A percentile compares a stretch with the other conserved stretches of the same genome.
phyloP scores from a whole-genome alignment of 495 filamentous ascomycete species.

The Aspergillus sparsus region DNA sequence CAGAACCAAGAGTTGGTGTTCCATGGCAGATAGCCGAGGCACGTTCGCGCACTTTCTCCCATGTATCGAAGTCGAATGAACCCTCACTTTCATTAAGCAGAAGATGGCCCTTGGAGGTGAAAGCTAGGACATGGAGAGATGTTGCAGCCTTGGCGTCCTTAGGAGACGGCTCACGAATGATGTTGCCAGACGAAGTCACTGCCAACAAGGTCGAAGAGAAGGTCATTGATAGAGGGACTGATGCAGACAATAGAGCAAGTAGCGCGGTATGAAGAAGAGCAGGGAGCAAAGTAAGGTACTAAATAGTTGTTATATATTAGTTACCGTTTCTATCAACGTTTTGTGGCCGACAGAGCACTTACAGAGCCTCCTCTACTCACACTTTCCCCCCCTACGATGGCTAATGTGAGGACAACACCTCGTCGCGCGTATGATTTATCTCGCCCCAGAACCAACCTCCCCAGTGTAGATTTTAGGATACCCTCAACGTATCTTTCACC shows the following conservation, averaged over 20 bases:
- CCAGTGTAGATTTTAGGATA: slow-evolving; percentile 34
- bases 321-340: background rate
- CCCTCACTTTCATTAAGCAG: slow-evolving; percentile 82
- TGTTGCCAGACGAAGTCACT: slow-evolving; percentile 52
- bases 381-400: slow-evolving; percentile 53
- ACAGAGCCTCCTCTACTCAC: slow-evolving; percentile 68
- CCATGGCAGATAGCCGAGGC: slow-evolving; percentile 66
- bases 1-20: slow-evolving; percentile 33
- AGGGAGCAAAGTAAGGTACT: slow-evolving; percentile 77
- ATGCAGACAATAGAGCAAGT: slow-evolving; percentile 73
- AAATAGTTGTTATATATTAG: slow-evolving; percentile 18
- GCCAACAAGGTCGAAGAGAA: slow-evolving; percentile 64
- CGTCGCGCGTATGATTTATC: slow-evolving; percentile 41
- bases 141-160: slow-evolving; percentile 55
- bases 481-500: slow-evolving; percentile 62
- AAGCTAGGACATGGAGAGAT: slow-evolving; percentile 76
- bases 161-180: slow-evolving; percentile 57
- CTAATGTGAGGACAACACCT: slow-evolving; percentile 46
- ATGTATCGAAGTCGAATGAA: slow-evolving; percentile 70
- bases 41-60: slow-evolving; percentile 68
- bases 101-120: slow-evolving; percentile 72
- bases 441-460: slow-evolving; percentile 37
- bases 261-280: slow-evolving; percentile 71
- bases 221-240: slow-evolving; percentile 71
- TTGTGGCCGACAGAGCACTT: slow-evolving; percentile 41